Conservation (phyloP, 192 early-diverging fungal genomes). For the Ambispora gerdemannii region DNA sequence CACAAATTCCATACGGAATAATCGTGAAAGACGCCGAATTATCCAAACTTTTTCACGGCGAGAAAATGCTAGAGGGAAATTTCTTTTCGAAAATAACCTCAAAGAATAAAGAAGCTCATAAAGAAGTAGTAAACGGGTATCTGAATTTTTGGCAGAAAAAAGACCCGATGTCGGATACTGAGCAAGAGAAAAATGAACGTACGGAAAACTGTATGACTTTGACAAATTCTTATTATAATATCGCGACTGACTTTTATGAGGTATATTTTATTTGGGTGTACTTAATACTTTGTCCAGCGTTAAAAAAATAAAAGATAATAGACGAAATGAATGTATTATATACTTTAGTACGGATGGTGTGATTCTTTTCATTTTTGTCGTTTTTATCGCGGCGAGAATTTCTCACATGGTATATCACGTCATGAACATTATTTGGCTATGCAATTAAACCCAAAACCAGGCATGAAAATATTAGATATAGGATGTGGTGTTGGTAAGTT, state of each 20-base stretch:
- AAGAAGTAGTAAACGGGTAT: constrained; percentile 67
- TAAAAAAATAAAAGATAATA: no score
- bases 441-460: constrained; percentile 64
- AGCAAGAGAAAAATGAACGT: constrained; percentile 54
- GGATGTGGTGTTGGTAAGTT: constrained; percentile 89
- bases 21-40: constrained; percentile 52
- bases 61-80: constrained; percentile 35
- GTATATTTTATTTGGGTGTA: no score
- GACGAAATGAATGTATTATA: no score
- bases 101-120: constrained; percentile 68
- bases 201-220: constrained; percentile 60
- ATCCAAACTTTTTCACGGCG: constrained; percentile 52
- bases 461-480: constrained; percentile 81
- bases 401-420: constrained; percentile 78
- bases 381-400: constrained; percentile 71
- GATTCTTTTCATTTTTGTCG: constrained; percentile 90
- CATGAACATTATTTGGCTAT: constrained; percentile 89
- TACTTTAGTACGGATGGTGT: constrained; percentile 74
- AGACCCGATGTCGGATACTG: constrained; percentile 50
- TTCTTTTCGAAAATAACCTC: constrained; percentile 43
- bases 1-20: no score
- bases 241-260: constrained; percentile 84
- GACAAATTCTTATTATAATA: constrained; percentile 80
- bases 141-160: constrained; percentile 65
- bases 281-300: no score